A percentile compares a stretch with the other conserved stretches of the same genome.
Conservation (phyloP, 495 filamentous ascomycete species). For the Talaromyces trachyspermus region DNA sequence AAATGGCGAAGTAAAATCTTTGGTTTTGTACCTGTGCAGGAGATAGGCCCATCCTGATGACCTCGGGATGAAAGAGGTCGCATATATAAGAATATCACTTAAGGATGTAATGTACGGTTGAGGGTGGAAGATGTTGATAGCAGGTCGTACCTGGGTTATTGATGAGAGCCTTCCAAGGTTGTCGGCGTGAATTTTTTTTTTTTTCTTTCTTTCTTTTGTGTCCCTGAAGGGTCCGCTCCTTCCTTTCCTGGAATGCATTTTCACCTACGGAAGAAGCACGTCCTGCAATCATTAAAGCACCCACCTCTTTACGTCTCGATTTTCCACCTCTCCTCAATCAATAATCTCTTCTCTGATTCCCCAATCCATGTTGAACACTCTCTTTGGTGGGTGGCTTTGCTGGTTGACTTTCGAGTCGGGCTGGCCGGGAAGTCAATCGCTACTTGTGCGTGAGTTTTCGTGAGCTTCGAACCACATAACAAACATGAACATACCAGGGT, state of each 20-base stretch:
- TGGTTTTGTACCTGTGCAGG: conserved; percentile 4
- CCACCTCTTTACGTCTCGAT: too few relatives aligned
- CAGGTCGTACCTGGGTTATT: too few relatives aligned
- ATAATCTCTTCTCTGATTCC: too few relatives aligned
- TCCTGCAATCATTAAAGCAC: too few relatives aligned
- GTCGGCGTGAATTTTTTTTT: neutral
- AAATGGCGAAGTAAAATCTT: neutral
- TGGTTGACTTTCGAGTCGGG: neutral
- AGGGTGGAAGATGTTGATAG: neutral
- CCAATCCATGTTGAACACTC: neutral
- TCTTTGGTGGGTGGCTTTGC: neutral
- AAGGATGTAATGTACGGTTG: neutral
- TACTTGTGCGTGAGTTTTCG: neutral
- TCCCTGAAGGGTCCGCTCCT: neutral
- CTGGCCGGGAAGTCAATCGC: conserved; percentile 1
- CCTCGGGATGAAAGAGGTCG: neutral
- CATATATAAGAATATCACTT: conserved; percentile 2
- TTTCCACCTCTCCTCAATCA: too few relatives aligned
- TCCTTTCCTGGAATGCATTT: neutral
- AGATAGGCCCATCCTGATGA: conserved; percentile 3
- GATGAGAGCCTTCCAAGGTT: too few relatives aligned
- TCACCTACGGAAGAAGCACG: too few relatives aligned
- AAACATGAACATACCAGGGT: neutral
- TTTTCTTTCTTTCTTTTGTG: neutral
- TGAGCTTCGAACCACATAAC: too few relatives aligned